Evolutionary conservation across 495 filamentous ascomycete species (phyloP).

Genomic region (Tuber umbilicatum): DNA sequence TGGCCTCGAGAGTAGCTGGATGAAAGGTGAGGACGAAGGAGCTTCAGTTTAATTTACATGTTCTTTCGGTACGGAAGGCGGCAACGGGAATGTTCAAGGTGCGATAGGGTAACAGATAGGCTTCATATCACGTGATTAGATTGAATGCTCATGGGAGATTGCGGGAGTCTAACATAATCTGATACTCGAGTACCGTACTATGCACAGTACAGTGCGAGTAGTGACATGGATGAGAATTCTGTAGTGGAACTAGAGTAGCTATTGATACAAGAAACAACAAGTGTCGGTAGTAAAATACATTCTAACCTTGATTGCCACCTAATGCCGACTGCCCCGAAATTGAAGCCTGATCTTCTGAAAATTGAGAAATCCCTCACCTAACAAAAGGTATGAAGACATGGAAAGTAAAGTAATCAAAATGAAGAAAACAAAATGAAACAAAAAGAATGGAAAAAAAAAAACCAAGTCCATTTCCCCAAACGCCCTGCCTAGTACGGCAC

Average conservation of each 20-base stretch:
- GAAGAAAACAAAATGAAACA: conserved; percentile 1
- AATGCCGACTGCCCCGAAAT: not conserved
- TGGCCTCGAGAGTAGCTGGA: not conserved
- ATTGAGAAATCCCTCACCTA: not conserved
- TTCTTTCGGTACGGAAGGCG: not conserved
- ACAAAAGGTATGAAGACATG: not conserved
- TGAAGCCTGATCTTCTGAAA: not conserved
- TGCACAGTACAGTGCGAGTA: no score
- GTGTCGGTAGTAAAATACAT: not conserved
- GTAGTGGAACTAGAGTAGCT: not conserved
- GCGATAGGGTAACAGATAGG: not conserved
- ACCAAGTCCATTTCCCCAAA: conserved; percentile 19
- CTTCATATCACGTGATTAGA: not conserved
- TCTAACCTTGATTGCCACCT: not conserved
- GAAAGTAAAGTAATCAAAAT: not conserved
- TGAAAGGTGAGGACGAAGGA: not conserved
- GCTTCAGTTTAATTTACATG: not conserved
- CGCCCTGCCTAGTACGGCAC: conserved; percentile 19
- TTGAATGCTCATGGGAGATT: not conserved
- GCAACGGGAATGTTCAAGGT: not conserved
- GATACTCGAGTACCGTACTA: no score
- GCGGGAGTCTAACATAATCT: no score
- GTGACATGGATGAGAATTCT: not conserved
- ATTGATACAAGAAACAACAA: not conserved
- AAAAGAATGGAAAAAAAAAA: conserved; percentile 7